Evolutionary conservation across 2,329 filamentous ascomycete species (phyloP), one percentile per base, ranked within the genome.

Genomic region (Biscogniauxia mediterranea): DNA sequence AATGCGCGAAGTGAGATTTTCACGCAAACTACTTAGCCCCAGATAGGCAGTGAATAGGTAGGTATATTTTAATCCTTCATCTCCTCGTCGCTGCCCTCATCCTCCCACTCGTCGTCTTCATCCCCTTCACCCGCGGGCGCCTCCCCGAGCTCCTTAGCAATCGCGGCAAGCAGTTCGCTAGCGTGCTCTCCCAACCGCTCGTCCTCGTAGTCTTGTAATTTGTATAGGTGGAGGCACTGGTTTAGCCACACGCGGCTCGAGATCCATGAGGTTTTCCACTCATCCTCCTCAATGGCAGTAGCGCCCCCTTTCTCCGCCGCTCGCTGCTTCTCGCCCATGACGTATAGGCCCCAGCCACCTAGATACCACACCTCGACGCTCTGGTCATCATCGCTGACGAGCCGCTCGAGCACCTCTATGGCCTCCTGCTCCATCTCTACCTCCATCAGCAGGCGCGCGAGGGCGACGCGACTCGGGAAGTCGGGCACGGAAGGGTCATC

Each of bases 321-420:
- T 69, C 86, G 79, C 70, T 86, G 79, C 80, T 89, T 91, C 74
- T 91, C 85, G 11, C 90, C 91, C 64, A 90, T 80, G 61, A 97
- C 84, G 73, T 92, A 92, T 67, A 96, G 83, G 69, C 92, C 93
- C 91, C 94, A 98, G 3, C 95, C 96, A 52, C 95, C 95, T 5
- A 99, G 83, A 78, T 99, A 99, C 93, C 93, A 97, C 19, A 92
- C 90, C 77, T 99, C 95, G 20, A 99, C 91, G 74, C 94, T 97
- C 72, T 90, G 85, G 73, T 99, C 96, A 68, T 99, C 94, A 74
- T 99, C 95, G 42, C 85, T 81, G 49, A 96, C 86, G 57, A 99
- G 80, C 58, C 92, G 83, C 73, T 97, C 92, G 58, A 97, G 80
- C 2, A 98, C 93, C 60, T 90, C 86, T 61, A 96, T 85, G 0